Conservation (phyloP, 2,329 filamentous ascomycete genomes). For the Ophiostoma piceae region DNA sequence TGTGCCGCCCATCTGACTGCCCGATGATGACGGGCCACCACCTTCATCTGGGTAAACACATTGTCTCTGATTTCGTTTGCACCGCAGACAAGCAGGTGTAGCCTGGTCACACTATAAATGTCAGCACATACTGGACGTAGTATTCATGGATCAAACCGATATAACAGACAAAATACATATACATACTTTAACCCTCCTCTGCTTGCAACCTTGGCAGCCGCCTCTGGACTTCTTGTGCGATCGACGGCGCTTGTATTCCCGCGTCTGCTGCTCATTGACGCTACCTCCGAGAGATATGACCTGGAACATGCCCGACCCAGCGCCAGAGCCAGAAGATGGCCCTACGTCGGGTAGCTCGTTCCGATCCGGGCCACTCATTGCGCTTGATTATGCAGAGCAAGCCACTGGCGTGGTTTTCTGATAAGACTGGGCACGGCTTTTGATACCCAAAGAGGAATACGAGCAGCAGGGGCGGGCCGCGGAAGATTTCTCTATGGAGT, state of each 20-base stretch:
- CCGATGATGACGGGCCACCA: neutral
- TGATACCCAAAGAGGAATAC: constrained; percentile 13
- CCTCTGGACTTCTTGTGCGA: constrained; percentile 28
- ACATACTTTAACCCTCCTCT: constrained; percentile 29
- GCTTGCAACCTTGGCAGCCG: constrained; percentile 29
- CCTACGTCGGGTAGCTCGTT: constrained; percentile 18
- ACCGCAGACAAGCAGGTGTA: constrained; percentile 27
- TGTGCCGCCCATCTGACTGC: neutral
- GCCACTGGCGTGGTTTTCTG: neutral
- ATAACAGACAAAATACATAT: neutral
- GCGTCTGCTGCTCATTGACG: constrained; percentile 26
- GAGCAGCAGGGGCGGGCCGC: constrained; percentile 11
- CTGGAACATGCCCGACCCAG: constrained; percentile 26
- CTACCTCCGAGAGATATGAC: constrained; percentile 27
- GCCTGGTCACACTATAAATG: constrained; percentile 28
- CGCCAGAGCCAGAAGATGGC: constrained; percentile 19
- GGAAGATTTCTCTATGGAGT: neutral
- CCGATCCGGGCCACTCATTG: constrained; percentile 20
- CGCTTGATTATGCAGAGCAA: constrained; percentile 12
- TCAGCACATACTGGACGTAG: neutral
- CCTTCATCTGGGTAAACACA: constrained; percentile 24
- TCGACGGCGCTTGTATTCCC: constrained; percentile 28
- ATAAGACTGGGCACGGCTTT: neutral
- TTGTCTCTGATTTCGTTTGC: constrained; percentile 26
- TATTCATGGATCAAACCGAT: neutral